Evolutionary conservation across 176 grass and related monocot species (phyloP), one percentile per base, ranked within the genome.

Genomic region (Eragrostis curvula): DNA sequence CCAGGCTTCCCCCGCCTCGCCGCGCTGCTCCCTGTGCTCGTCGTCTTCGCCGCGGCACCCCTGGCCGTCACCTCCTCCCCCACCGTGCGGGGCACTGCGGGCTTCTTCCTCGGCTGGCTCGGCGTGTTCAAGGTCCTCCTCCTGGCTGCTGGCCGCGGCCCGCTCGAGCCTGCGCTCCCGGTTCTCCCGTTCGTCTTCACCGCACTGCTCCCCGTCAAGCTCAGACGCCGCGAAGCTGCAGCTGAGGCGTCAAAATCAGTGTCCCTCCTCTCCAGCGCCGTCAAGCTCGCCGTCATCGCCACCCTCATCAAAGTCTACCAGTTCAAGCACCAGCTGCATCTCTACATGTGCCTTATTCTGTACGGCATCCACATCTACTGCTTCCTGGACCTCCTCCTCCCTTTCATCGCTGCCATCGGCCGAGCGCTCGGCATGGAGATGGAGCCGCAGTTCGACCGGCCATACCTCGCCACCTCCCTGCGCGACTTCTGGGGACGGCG

Each of bases 41-140:
- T 27, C 3, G 48, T 89, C 64, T 57, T 93, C 17, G 84, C 58
- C 8, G 44, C 70, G 40, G 64, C 75, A 7, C 90, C 87, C 36
- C 57, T 93, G 3, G 77, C 71, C 27, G 74, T 87, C 70, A 51
- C 85, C 58, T 70, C 78, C 69, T 89, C 32, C 32, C 47, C 30
- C 28, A n/a, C 43, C 17, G 71, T 63, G 21, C 43, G 91, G 0
- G 84, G 75, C 66, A 8, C 68, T 13, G 56, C 84, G 0, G 80
- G 57, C 27, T 93, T 93, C 87, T 83, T 93, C 69, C 71, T 93
- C 62, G 52, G 63, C 21, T 93, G 84, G 84, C 80, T 89, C 28
- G 78, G 85, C 78, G 32, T 79, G 36, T 89, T 89, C 91, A 93
- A 93, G 82, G 40, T 93, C 9, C 10, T 81, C 29, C 75, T 92